Percentiles rank a stretch among this genome's conserved stretches.
Evolutionary conservation across 306 rosid genomes (phyloP).

Genomic region (Vigna hirtella): DNA sequence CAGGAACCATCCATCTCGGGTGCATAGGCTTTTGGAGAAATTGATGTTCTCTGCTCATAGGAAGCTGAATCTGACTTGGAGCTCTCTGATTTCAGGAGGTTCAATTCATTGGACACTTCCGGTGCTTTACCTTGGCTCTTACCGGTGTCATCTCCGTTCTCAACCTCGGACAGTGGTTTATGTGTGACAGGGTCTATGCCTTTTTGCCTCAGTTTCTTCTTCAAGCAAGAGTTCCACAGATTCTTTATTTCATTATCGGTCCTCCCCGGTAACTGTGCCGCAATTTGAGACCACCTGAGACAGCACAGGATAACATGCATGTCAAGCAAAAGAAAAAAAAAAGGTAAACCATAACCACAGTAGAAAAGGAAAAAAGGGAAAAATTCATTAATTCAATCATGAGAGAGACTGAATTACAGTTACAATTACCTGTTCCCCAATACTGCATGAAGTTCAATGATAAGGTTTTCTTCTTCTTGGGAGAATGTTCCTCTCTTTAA

Average conservation of each 20-base stretch:
- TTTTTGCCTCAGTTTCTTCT: conserved; percentile 80
- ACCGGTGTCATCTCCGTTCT: conserved; percentile 53
- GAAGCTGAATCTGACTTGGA: conserved; percentile 54
- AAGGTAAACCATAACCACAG: not conserved
- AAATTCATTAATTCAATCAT: not conserved
- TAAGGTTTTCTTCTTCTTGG: conserved; percentile 61
- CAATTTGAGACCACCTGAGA: conserved; percentile 90
- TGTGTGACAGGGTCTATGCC: conserved; percentile 93
- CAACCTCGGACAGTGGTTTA: conserved; percentile 59
- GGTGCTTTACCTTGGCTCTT: conserved; percentile 51
- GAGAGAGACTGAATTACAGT: not conserved
- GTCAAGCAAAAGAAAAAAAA: not conserved
- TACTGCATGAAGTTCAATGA: conserved; percentile 64
- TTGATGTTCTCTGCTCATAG: conserved; percentile 52
- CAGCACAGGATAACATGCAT: conserved; percentile 37
- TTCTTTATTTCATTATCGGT: conserved; percentile 96
- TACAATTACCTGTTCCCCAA: conserved; percentile 65
- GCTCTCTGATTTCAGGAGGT: conserved; percentile 58
- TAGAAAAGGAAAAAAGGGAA: conserved; percentile 1
- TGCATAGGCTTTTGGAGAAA: conserved; percentile 48
- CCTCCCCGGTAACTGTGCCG: conserved; percentile 84
- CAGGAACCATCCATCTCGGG: conserved; percentile 52
- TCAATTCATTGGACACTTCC: conserved; percentile 50
- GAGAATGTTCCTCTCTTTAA: conserved; percentile 73
- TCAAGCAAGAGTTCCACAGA: conserved; percentile 87